phyloP scores from a whole-genome alignment of 805 yeast genomes.

The Tetrapisispora pingtungensis region DNA sequence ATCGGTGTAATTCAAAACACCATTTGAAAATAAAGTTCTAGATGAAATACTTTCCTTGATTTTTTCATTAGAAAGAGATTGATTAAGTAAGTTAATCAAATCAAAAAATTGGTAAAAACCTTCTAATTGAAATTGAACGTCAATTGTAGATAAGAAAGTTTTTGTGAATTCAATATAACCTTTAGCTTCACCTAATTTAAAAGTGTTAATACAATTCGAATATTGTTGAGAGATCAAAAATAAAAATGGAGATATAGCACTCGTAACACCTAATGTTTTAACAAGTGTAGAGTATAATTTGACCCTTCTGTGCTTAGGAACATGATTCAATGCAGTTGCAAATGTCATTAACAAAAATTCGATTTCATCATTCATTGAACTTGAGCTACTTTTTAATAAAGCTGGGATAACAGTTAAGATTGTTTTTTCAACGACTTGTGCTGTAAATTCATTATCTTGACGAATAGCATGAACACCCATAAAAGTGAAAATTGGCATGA shows the following conservation, averaged over 20 bases:
- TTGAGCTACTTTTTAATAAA: conserved; percentile 39
- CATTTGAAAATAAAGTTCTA: conserved; percentile 55
- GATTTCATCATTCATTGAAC: conserved; percentile 48
- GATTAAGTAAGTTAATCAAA: conserved; percentile 34
- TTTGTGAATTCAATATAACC: conserved; percentile 62
- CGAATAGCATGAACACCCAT: conserved; percentile 97
- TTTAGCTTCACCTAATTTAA: conserved; percentile 56
- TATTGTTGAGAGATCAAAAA: conserved; percentile 77
- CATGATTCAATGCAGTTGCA: conserved; percentile 89
- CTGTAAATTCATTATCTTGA: conserved; percentile 93
- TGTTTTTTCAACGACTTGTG: conserved; percentile 86
- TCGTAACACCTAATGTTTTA: conserved; percentile 57
- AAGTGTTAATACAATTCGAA: conserved; percentile 41
- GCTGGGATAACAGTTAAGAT: conserved; percentile 88
- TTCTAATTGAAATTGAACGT: conserved; percentile 54
- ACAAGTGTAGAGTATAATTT: conserved; percentile 71
- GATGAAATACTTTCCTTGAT: conserved; percentile 30
- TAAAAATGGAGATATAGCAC: conserved; percentile 60
- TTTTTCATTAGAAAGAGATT: conserved; percentile 29
- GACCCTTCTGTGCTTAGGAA: conserved; percentile 93
- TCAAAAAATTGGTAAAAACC: conserved; percentile 43
- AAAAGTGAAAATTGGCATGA: conserved; percentile 98
- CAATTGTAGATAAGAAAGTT: conserved; percentile 58
- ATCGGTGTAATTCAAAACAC: conserved; percentile 40
- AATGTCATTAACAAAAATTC: conserved; percentile 82